Percentiles rank a stretch among this genome's conserved stretches.
Evolutionary conservation across 2,329 filamentous ascomycete species (phyloP).

Genomic region (Aureobasidium sp.): DNA sequence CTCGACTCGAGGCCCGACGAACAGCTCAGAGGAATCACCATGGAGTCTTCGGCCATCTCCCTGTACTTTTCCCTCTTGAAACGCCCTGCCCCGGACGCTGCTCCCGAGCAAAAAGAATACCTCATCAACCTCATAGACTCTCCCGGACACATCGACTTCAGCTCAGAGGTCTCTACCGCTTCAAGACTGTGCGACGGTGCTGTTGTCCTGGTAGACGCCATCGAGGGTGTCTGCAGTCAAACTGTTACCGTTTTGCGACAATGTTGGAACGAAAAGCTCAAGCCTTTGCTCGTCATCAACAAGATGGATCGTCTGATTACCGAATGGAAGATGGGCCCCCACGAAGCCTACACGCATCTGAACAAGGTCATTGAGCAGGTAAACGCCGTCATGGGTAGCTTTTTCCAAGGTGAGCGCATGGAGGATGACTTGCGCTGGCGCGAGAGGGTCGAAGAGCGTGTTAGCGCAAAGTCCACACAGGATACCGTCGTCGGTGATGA

Average conservation of each 20-base stretch:
- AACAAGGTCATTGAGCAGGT: conserved; percentile 88
- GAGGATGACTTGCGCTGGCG: conserved; percentile 96
- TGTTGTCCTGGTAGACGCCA: conserved; percentile 87
- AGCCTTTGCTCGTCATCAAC: conserved; percentile 91
- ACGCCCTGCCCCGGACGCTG: conserved; percentile 49
- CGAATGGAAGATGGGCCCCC: conserved; percentile 86
- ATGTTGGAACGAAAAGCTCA: conserved; percentile 90
- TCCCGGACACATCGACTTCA: conserved; percentile 96
- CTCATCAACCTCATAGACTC: conserved; percentile 97
- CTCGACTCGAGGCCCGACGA: conserved; percentile 94
- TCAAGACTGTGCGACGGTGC: conserved; percentile 91
- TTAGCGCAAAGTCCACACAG: conserved; percentile 56
- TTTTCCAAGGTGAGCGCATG: conserved; percentile 97
- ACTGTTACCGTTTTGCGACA: conserved; percentile 94
- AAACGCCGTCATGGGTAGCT: conserved; percentile 93
- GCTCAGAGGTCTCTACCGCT: conserved; percentile 93
- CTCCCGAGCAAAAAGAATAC: conserved; percentile 67
- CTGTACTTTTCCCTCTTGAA: conserved; percentile 89
- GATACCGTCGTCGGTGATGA: conserved; percentile 45
- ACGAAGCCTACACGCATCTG: conserved; percentile 81
- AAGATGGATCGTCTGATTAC: conserved; percentile 95
- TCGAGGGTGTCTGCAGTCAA: conserved; percentile 96
- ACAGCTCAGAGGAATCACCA: conserved; percentile 94
- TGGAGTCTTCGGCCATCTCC: conserved; percentile 98
- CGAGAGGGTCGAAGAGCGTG: conserved; percentile 79